Conservation (phyloP, 2,329 filamentous ascomycete species). For the Aspergillus sclerotialis region DNA sequence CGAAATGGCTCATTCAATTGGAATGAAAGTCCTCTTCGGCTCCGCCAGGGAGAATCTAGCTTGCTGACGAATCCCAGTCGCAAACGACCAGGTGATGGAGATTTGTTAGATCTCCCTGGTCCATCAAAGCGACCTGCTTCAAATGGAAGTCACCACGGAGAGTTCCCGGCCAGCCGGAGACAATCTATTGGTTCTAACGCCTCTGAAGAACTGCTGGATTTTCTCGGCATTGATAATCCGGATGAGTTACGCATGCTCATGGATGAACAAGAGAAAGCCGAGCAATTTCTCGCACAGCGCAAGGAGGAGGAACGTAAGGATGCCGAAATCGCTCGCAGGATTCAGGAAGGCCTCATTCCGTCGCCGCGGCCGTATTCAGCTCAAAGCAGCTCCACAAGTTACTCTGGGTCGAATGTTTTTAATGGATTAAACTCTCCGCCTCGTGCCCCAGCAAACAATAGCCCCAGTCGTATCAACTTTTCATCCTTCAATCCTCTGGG, state of each 20-base stretch:
- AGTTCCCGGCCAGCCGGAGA: conserved; percentile 1
- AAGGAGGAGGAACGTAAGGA: conserved; percentile 30
- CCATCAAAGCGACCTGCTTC: conserved; percentile 3
- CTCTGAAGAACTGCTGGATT: conserved; percentile 11
- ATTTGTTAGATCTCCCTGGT: background rate
- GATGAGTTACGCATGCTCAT: conserved; percentile 19
- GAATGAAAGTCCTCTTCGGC: no score
- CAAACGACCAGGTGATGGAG: background rate
- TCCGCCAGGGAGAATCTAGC: no score
- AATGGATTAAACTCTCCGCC: background rate
- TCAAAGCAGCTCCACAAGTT: background rate
- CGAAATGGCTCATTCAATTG: no score
- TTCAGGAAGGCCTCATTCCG: conserved; percentile 25
- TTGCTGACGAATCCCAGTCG: no score
- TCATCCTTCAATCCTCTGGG: no score
- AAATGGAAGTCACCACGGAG: background rate
- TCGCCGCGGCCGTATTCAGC: conserved; percentile 3
- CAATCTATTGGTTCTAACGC: conserved; percentile 2
- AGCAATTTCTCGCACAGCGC: conserved; percentile 22
- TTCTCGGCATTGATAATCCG: conserved; percentile 18
- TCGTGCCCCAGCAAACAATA: background rate
- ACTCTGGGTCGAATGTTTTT: background rate
- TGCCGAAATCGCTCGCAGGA: conserved; percentile 30
- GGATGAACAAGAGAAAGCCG: conserved; percentile 24
- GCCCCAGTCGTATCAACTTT: no score